Percentiles rank a stretch among this genome's conserved stretches.
These are phyloP conservation scores for Moesziomyces sp. DNA, from an alignment of 1,284 basidiomycete genomes.

Conservation along the genomic window DNA sequence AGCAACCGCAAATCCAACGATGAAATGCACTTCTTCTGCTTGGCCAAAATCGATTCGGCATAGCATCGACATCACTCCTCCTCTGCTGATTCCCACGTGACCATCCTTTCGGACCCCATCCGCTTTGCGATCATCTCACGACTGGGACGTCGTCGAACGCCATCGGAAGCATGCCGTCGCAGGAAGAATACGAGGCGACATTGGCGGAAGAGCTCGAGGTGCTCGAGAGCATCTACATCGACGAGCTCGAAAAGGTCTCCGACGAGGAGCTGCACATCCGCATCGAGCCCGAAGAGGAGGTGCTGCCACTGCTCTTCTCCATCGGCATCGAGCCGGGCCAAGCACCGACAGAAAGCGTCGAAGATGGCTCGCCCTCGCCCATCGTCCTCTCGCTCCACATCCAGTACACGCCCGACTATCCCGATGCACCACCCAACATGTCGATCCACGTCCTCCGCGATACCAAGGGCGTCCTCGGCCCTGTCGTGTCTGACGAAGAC, in stretches of 20 bases:
- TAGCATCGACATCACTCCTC: too few species aligned
- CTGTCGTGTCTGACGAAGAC: conserved; percentile 14
- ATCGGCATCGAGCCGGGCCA: conserved; percentile 19
- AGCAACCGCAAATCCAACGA: neutral
- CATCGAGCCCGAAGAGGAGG: conserved; percentile 84
- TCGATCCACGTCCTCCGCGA: conserved; percentile 75
- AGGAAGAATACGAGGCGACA: conserved; percentile 69
- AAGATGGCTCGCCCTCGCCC: conserved; percentile 67
- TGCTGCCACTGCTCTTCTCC: conserved; percentile 70
- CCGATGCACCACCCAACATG: conserved; percentile 81
- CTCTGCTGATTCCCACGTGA: too few species aligned
- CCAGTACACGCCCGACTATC: conserved; percentile 77
- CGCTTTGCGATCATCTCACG: neutral
- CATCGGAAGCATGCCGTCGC: conserved; percentile 43
- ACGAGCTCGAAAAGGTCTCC: conserved; percentile 90
- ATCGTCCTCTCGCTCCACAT: conserved; percentile 82
- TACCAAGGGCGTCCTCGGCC: conserved; percentile 42
- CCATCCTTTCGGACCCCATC: neutral
- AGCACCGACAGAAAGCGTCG: conserved; percentile 44
- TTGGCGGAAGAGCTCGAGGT: conserved; percentile 88
- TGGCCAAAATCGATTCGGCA: neutral
- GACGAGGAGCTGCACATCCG: conserved; percentile 84
- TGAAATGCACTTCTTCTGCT: neutral
- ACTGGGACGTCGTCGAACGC: neutral
- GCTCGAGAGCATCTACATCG: conserved; percentile 93